Evolutionary conservation across 129 eudicot species (phyloP), one percentile per base, ranked within the genome.

Genomic region (Logfia minima): DNA sequence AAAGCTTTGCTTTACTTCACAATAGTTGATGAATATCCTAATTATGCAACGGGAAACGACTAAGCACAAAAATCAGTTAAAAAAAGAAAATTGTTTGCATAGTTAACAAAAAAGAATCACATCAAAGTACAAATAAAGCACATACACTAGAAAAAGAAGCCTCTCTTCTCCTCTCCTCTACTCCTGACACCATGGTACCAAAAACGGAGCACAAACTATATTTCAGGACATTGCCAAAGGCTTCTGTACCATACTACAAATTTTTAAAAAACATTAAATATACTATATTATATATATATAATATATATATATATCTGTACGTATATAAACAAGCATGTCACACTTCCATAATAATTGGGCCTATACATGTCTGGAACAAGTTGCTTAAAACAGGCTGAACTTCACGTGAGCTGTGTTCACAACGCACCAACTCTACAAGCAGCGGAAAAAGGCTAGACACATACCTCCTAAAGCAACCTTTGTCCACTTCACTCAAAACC

Each of bases 331-430:
- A 69, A 71, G 28, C 79, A 70, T 53, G 76, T 85, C 84, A 83
- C 34, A 52, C 82, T 52, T 83, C 78, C 83, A 87, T 82, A 22
- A 94, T 43, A 74, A 95, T 77, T 0, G 99, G 97, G 70, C 99
- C 97, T 84, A 95, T 88, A 86, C 94, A 86, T 55, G 92, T 85
- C 62, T 82, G 83, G 61, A 95, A 91, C 76, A 95, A 79, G 77
- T 79, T 82, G 86, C 96, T 88, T 51, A 95, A 70, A 72, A 82
- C 88, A 23, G 71, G 74, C 83, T 85, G 97, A 6, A 95, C 93
- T 78, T 95, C 97, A 17, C 86, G 76, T 3, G 99, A 91, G 78
- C 94, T 85, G 72, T 95, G 99, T 86, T 95, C 96, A 52, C 97
- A 84, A 16, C 94, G 90, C 18, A 95, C 90, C 53, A 95, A 89